These are phyloP conservation scores for Xylaria scruposa DNA, from an alignment of 495 filamentous ascomycete species.

Conservation along the genomic window DNA sequence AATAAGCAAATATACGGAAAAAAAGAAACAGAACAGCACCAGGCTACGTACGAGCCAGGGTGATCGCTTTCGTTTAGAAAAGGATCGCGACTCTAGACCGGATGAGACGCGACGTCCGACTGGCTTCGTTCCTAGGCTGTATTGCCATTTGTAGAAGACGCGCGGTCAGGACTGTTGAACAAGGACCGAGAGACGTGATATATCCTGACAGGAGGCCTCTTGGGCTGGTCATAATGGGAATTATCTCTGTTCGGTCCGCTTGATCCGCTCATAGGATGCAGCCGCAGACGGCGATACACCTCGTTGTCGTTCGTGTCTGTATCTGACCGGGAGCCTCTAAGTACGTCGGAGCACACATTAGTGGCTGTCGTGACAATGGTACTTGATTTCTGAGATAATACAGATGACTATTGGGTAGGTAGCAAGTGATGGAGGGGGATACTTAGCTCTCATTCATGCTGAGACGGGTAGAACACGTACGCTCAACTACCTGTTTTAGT, in stretches of 20 bases:
- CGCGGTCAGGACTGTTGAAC: neutral
- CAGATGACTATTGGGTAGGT: neutral
- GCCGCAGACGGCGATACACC: neutral
- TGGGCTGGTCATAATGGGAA: neutral
- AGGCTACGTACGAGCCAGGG: neutral
- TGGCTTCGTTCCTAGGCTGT: neutral
- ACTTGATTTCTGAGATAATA: neutral
- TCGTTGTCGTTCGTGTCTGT: neutral
- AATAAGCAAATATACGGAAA: neutral
- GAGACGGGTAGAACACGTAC: neutral
- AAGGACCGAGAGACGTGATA: neutral
- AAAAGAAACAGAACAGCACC: neutral
- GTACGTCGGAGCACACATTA: neutral
- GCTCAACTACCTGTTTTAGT: neutral
- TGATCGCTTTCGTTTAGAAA: neutral
- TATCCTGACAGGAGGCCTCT: neutral
- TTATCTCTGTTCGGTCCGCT: neutral
- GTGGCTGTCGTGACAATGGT: constrained; percentile 8
- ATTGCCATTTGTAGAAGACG: neutral
- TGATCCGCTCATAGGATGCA: neutral
- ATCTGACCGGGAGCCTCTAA: neutral
- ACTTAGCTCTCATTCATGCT: neutral
- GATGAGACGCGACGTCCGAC: neutral
- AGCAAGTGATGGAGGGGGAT: neutral
- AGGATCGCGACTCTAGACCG: neutral